These are phyloP conservation scores for Ampelocalamus luodianensis DNA, from an alignment of 176 grass and related monocot genomes.

Conservation along the genomic window DNA sequence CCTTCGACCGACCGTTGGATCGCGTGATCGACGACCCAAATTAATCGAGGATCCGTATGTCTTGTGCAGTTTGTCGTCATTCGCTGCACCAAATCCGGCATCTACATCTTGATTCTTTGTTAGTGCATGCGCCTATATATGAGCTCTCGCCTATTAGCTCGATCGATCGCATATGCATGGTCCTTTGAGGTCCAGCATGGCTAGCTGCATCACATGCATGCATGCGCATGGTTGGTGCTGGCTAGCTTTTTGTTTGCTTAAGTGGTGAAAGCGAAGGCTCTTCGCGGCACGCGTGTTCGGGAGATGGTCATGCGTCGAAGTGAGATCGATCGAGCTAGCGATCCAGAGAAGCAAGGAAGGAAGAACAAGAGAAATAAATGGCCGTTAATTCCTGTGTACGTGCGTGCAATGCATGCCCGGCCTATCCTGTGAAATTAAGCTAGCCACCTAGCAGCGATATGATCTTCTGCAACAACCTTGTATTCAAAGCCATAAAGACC, in stretches of 20 bases:
- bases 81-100: background rate
- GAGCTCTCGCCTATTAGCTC: background rate
- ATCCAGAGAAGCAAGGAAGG: background rate
- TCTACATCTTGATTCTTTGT: background rate
- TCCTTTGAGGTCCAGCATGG: constrained; percentile 3
- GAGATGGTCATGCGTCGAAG: background rate
- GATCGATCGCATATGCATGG: background rate
- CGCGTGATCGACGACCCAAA: background rate
- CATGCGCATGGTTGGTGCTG: background rate
- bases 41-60: background rate
- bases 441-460: background rate
- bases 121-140: constrained; percentile 2
- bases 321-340: background rate
- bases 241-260: background rate
- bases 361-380: background rate
- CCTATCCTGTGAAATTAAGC: background rate
- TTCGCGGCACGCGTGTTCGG: constrained; percentile 6
- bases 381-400: background rate
- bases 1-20: background rate
- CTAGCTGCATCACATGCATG: background rate
- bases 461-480: constrained; percentile 29
- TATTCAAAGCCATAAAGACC: constrained; percentile 14
- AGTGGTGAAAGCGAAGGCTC: background rate
- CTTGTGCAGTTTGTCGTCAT: background rate
- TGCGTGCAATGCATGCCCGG: background rate